A percentile compares a stretch with the other conserved stretches of the same genome.
These are phyloP conservation scores for Athelia sp. DNA, from an alignment of 1,284 basidiomycete genomes.

Conservation along the genomic window DNA sequence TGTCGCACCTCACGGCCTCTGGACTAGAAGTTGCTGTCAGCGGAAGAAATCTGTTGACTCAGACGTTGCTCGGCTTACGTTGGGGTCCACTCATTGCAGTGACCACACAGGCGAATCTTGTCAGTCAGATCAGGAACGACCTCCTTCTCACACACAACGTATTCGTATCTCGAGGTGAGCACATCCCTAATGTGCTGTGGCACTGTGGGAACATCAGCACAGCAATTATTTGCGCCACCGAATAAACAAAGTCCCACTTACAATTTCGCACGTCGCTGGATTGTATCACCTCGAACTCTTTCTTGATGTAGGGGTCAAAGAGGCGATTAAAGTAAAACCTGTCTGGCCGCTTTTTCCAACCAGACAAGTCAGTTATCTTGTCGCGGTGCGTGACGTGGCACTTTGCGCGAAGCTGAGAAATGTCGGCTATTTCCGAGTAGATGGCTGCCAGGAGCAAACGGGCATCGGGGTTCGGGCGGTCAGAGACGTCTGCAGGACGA, in stretches of 20 bases:
- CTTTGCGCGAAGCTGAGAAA: constrained; percentile 85
- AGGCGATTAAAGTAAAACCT: constrained; percentile 93
- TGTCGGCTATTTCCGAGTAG: constrained; percentile 91
- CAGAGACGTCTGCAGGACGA: constrained; percentile 84
- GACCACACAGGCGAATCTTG: constrained; percentile 77
- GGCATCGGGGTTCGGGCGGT: constrained; percentile 81
- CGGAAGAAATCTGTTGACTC: too few relatives aligned
- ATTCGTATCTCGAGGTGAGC: constrained; percentile 85
- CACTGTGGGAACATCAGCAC: constrained; percentile 45
- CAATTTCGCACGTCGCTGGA: constrained; percentile 85
- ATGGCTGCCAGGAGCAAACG: constrained; percentile 91
- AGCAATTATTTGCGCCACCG: constrained; percentile 14
- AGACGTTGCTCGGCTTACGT: constrained; percentile 46
- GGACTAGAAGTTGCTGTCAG: constrained; percentile 40
- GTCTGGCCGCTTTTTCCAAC: constrained; percentile 95
- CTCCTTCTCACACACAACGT: constrained; percentile 91
- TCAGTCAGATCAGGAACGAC: constrained; percentile 90
- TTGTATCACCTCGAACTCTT: constrained; percentile 95
- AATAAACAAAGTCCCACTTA: constrained; percentile 36
- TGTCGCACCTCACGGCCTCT: constrained; percentile 91
- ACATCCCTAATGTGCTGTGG: constrained; percentile 75
- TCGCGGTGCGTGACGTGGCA: constrained; percentile 93
- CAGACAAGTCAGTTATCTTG: constrained; percentile 87
- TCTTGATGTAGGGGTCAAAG: constrained; percentile 97
- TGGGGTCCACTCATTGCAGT: constrained; percentile 86